Conservation (phyloP, 2,329 filamentous ascomycete genomes). For the Aspergillus fijiensis region DNA sequence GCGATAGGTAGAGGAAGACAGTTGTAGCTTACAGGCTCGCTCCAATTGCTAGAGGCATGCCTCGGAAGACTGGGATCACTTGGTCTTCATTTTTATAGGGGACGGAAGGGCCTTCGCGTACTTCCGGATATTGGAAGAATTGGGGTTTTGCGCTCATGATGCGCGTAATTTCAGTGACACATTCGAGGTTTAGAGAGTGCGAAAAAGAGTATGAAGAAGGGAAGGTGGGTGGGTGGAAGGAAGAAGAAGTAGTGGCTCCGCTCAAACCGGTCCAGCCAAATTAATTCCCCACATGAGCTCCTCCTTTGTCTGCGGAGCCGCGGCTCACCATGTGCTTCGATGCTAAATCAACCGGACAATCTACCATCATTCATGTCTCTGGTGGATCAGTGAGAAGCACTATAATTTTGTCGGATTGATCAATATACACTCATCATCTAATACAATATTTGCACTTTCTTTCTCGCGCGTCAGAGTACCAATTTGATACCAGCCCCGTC, state of each 20-base stretch:
- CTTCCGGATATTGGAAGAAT: conserved; percentile 40
- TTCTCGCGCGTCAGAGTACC: conserved; percentile 9
- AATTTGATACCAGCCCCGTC: conserved; percentile 39
- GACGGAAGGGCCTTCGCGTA: conserved; percentile 41
- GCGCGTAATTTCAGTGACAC: background rate
- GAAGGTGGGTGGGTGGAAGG: background rate
- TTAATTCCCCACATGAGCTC: background rate
- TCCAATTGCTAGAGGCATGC: conserved; percentile 61
- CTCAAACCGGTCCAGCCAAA: background rate
- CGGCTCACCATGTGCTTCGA: conserved; percentile 2
- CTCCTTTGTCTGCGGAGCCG: background rate
- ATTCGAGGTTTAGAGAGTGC: background rate
- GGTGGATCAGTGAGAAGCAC: too few relatives aligned
- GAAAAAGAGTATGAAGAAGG: background rate
- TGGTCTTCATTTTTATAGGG: conserved; percentile 52
- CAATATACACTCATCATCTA: too few relatives aligned
- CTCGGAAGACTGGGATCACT: conserved; percentile 69
- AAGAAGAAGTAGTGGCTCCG: background rate
- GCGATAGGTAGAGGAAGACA: too few relatives aligned
- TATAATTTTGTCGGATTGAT: too few relatives aligned
- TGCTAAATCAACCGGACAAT: too few relatives aligned
- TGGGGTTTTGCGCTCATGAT: conserved; percentile 23
- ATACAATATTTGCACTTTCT: too few relatives aligned
- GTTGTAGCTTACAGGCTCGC: conserved; percentile 56
- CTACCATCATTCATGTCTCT: too few relatives aligned